Evolutionary conservation across 163 green algal species (phyloP).

Genomic region (Scenedesmus sp.): DNA sequence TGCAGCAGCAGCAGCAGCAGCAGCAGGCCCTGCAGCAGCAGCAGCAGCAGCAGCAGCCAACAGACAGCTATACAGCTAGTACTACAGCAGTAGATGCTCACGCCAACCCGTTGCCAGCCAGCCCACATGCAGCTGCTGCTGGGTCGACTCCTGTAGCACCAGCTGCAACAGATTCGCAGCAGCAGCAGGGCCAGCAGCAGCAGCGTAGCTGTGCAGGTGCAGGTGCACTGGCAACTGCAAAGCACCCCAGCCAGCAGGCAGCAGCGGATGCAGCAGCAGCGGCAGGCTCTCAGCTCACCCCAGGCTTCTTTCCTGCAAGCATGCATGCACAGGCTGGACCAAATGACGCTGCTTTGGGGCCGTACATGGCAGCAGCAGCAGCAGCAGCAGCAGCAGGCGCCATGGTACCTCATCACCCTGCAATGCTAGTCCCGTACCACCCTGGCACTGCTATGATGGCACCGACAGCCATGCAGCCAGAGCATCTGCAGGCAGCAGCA

Average conservation of each 20-base stretch:
- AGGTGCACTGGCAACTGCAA: not conserved
- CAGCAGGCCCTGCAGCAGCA: too few species aligned
- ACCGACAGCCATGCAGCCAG: not conserved
- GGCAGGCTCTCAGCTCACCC: not conserved
- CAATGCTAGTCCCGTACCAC: not conserved
- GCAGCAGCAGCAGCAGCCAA: slow-evolving; percentile 24
- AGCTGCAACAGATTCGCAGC: not conserved
- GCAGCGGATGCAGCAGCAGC: too few species aligned
- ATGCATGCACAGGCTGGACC: not conserved
- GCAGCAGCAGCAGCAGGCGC: not conserved
- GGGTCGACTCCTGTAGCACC: not conserved
- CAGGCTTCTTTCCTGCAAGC: not conserved
- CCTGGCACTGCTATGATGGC: not conserved
- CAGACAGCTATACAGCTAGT: not conserved
- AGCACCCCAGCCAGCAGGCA: not conserved
- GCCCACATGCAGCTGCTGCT: not conserved
- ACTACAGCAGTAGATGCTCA: not conserved
- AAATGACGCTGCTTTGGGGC: not conserved
- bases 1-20: too few species aligned
- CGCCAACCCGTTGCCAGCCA: too few species aligned
- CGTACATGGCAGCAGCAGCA: not conserved
- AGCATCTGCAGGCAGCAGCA: not conserved
- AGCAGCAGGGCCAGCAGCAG: not conserved
- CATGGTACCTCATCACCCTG: not conserved
- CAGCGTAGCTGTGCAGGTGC: too few species aligned